Base-by-base conservation (phyloP, 1,284 basidiomycete genomes). In the Malassezia dermatis region DNA sequence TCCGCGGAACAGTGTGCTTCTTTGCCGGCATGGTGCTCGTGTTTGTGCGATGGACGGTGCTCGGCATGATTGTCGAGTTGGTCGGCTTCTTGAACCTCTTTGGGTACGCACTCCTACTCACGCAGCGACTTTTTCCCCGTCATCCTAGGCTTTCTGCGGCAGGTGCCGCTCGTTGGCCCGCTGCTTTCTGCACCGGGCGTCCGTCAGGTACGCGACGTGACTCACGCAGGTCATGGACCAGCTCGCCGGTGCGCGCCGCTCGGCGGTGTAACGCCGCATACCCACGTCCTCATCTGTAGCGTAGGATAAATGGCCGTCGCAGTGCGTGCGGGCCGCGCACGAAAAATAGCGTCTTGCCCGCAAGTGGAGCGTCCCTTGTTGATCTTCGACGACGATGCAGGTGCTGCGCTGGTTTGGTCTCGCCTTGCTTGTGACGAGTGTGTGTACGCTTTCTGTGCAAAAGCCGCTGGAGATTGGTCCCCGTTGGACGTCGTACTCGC, bases 51-150 rank as follows among this genome's bases (percentile, higher is more conserved):
- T 89, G 89, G 83, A 89, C 93, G 0, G 87, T 95, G 75, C 77
- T 89, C 57, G 94, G 94, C 17, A 86, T 98, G 78, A 75, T 89
- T 44, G 82, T 99, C 49, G 94, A 99, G 78, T 88, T 85, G 15
- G 86, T 98, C 71, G 94, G 71, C 5, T 73, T 74, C 54, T 52
- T 98, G 67, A 96, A 96, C 70, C 80, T 99, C 35, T 99, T 99
- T 71, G 94, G 93, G 93, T 98, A 73, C 64, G 88, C 79, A 5
- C 5, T 5, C 12, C 11, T 8, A 23, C 44, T 23, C n/a, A 56
- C 49, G n/a, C 56, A 98, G 93, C 45, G 93, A 96, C 77, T 99
- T 99, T 80, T 98, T 98, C 83, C 94, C 94, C 5, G 93, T 96
- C 55, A 88, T 98, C 56, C 80, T 99, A 56, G 91, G 88, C 44